Base-by-base conservation (phyloP, 345 rosid species). In the Salix viminalis region DNA sequence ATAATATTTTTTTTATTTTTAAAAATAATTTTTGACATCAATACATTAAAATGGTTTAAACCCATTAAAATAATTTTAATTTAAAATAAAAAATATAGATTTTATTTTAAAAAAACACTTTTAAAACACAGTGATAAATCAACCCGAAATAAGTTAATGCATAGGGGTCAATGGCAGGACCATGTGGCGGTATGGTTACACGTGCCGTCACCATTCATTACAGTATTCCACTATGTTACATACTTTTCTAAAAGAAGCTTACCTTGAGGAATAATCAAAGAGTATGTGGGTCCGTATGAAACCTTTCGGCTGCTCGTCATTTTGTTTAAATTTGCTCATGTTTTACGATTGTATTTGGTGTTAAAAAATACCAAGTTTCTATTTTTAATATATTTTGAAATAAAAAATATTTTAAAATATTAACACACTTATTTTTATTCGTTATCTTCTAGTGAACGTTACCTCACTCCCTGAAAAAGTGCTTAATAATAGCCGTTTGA, bases 141-240 rank as follows among this genome's bases (percentile, higher is more conserved):
- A 24, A 32, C 4, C 0, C 5, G 5, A 4, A 34, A 7, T 6
- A 64, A 15, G 2, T n/a, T 21, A 5, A 44, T 3, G 13, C 13
- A 39, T 67, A 44, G 42, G 30, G 21, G 61, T 67, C 12, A 67
- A 11, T 65, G 69, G 52, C 44, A 32, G 30, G 42, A 28, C 41
- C 65, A 54, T 46, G 11, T 44, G 34, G 69, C 39, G 28, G 65
- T 62, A 6, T 52, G 71, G 67, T 65, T 66, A 66, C 54, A 15
- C 56, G 71, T 67, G 69, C 18, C 72, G 74, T 76, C 80, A 76
- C 62, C 65, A 0, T 72, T 71, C 75, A 64, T 73, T 72, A 62
- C 34, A 34, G 16, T 23, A n/a, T 41, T 65, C 64, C 36, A 62
- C 69, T 60, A 37, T 3, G 32, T 42, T 28, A 61, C n/a, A 42